phyloP scores from a whole-genome alignment of 2,329 filamentous ascomycete species.

The Talaromyces marneffei region DNA sequence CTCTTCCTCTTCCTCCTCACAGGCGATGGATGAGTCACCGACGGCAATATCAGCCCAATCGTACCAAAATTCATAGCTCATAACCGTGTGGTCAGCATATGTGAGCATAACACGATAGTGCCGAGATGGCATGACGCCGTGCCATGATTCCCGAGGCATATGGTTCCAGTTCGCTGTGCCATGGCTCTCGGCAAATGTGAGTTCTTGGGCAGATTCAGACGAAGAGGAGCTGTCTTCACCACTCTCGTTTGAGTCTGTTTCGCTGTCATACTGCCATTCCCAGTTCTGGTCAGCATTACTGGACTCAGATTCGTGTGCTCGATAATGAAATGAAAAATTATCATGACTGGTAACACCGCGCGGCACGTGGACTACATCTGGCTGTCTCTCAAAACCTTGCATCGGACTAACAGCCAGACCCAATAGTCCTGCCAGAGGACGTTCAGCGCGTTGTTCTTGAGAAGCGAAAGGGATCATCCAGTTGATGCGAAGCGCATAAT shows the following conservation, averaged over 20 bases:
- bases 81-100: slow-evolving; percentile 51
- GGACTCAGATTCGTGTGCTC: slow-evolving; percentile 8
- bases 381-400: slow-evolving; percentile 43
- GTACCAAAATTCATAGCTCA: slow-evolving; percentile 56
- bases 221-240: not conserved
- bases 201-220: not conserved
- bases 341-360: slow-evolving; percentile 17
- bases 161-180: slow-evolving; percentile 28
- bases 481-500: slow-evolving; percentile 50
- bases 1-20: not conserved
- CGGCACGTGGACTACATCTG: slow-evolving; percentile 32
- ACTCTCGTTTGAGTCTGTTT: not conserved
- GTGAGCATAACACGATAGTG: slow-evolving; percentile 51
- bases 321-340: slow-evolving; percentile 21
- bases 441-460: slow-evolving; percentile 43
- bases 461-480: slow-evolving; percentile 49
- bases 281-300: not conserved
- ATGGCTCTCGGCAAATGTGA: slow-evolving; percentile 32
- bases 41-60: slow-evolving; percentile 27
- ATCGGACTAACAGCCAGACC: slow-evolving; percentile 55
- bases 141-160: slow-evolving; percentile 34
- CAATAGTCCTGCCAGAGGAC: slow-evolving; percentile 44
- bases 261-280: slow-evolving; percentile 4
- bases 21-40: not conserved
- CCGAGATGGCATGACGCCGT: slow-evolving; percentile 37